Percentiles rank a stretch among this genome's conserved stretches.
Conservation (phyloP, 495 filamentous ascomycete species). For the Podospora anserina region DNA sequence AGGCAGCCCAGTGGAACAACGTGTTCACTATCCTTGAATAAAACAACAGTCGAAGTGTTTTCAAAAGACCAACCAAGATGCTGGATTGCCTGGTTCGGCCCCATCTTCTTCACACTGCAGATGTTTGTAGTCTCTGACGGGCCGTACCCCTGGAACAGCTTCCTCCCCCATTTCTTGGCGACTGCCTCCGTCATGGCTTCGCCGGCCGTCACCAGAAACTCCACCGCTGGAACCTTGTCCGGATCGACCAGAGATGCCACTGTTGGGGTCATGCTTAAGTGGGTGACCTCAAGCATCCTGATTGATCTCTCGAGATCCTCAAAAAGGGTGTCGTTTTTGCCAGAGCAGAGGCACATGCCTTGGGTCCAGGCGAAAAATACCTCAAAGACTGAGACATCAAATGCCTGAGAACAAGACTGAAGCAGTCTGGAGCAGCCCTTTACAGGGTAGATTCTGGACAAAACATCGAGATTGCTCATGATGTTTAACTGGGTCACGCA, state of each 20-base stretch:
- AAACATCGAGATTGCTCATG: slow-evolving; percentile 60
- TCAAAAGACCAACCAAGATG: slow-evolving; percentile 61
- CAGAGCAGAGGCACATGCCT: slow-evolving; percentile 71
- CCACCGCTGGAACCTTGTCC: slow-evolving; percentile 57
- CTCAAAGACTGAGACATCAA: slow-evolving; percentile 77
- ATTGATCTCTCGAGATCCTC: slow-evolving; percentile 61
- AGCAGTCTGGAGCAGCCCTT: slow-evolving; percentile 51
- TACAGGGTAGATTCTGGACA: slow-evolving; percentile 59
- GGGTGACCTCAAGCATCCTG: slow-evolving; percentile 58
- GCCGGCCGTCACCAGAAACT: slow-evolving; percentile 67
- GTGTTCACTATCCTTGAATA: slow-evolving; percentile 41
- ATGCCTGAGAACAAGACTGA: slow-evolving; percentile 70
- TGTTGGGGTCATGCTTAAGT: slow-evolving; percentile 74
- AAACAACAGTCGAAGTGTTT: slow-evolving; percentile 70
- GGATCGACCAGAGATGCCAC: slow-evolving; percentile 67
- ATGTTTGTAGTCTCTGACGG: slow-evolving; percentile 73
- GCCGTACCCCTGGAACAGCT: slow-evolving; percentile 70
- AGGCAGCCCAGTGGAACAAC: slow-evolving; percentile 62
- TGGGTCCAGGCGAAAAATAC: slow-evolving; percentile 73
- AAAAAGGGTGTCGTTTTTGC: slow-evolving; percentile 61
- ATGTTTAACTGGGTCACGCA: slow-evolving; percentile 66
- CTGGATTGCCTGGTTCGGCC: slow-evolving; percentile 48
- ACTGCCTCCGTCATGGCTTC: slow-evolving; percentile 68
- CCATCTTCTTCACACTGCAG: slow-evolving; percentile 59
- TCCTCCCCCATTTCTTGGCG: slow-evolving; percentile 61